phyloP scores from a whole-genome alignment of 345 rosid genomes.

The Durio zibethinus region DNA sequence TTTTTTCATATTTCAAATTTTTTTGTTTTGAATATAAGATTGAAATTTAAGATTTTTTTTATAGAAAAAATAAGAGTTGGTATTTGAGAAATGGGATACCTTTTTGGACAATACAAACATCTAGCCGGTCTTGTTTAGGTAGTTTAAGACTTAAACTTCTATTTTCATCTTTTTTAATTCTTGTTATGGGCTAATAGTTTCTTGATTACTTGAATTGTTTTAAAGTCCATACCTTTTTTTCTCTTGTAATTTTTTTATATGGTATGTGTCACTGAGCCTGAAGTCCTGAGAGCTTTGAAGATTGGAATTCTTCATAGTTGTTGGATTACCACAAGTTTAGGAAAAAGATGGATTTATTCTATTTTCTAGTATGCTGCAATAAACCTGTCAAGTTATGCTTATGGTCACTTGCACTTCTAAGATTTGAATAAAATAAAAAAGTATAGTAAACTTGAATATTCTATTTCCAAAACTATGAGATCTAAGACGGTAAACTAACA shows the following conservation, averaged over 20 bases:
- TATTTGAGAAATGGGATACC: slow-evolving; percentile 97
- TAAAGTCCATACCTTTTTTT: not conserved
- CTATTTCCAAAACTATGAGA: not conserved
- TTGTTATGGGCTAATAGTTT: not conserved
- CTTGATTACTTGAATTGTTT: not conserved
- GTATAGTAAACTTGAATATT: not conserved
- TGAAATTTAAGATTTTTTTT: not conserved
- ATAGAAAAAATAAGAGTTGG: slow-evolving; percentile 99
- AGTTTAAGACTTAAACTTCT: slow-evolving; percentile 22
- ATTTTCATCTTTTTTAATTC: not conserved
- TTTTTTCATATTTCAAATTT: too few species aligned
- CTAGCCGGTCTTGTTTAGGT: slow-evolving; percentile 98
- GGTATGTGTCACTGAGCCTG: not conserved
- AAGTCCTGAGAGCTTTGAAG: not conserved
- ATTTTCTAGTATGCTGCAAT: not conserved
- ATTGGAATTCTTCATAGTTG: not conserved
- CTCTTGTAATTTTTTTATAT: not conserved
- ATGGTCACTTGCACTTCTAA: not conserved
- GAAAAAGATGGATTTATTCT: not conserved
- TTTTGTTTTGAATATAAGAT: not conserved
- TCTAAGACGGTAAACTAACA: not conserved
- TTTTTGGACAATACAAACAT: slow-evolving; percentile 93
- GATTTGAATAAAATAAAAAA: not conserved
- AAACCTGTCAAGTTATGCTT: not conserved
- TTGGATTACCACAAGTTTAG: not conserved